phyloP scores from a whole-genome alignment of 345 rosid species.

The Trapa bicornis region DNA sequence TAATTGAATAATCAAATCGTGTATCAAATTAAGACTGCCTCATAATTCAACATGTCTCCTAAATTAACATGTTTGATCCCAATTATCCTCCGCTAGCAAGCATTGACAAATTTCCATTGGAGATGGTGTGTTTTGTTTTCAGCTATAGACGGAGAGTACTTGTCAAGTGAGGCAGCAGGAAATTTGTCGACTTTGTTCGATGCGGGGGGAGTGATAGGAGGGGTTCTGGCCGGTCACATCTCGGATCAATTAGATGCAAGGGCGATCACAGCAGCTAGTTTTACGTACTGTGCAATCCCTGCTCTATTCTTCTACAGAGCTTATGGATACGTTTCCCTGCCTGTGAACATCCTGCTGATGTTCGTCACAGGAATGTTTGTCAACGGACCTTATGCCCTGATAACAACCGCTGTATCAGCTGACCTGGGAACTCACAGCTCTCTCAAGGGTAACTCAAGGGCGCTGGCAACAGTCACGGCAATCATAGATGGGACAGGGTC shows the following conservation, averaged over 20 bases:
- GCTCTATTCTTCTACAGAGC: slow-evolving; percentile 67
- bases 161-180: slow-evolving; percentile 67
- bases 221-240: slow-evolving; percentile 85
- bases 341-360: slow-evolving; percentile 51
- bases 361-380: slow-evolving; percentile 79
- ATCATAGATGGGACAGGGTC: slow-evolving; percentile 97
- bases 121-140: slow-evolving; percentile 7
- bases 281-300: slow-evolving; percentile 85
- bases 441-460: slow-evolving; percentile 69
- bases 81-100: too few species aligned
- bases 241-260: slow-evolving; percentile 69
- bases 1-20: too few species aligned
- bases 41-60: not conserved
- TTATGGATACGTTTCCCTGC: slow-evolving; percentile 65
- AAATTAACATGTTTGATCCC: too few species aligned
- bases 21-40: not conserved
- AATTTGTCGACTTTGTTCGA: slow-evolving; percentile 81
- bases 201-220: slow-evolving; percentile 88
- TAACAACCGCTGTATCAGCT: slow-evolving; percentile 92
- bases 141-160: slow-evolving; percentile 80
- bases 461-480: slow-evolving; percentile 88
- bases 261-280: slow-evolving; percentile 92
- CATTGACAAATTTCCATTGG: too few species aligned
- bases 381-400: slow-evolving; percentile 87
- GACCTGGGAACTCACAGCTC: slow-evolving; percentile 90